A percentile compares a stretch with the other conserved stretches of the same genome.
phyloP scores from a whole-genome alignment of 2,329 filamentous ascomycete species.

The Didymellaceae sp. region DNA sequence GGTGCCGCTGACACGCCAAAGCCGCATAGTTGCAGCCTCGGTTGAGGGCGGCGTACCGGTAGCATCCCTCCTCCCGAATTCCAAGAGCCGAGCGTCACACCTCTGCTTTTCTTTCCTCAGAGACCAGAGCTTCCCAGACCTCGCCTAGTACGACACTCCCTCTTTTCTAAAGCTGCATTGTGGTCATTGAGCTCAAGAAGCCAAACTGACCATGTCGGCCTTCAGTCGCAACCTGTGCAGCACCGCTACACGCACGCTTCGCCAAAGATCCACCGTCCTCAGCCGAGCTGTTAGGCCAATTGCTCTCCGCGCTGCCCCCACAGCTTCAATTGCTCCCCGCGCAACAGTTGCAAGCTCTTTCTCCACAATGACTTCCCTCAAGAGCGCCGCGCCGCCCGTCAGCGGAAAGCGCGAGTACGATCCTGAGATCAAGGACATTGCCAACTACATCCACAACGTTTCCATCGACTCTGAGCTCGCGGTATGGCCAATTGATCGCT shows the following conservation, averaged over 20 bases:
- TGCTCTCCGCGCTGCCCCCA: slow-evolving; percentile 37
- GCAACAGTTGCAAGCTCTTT: slow-evolving; percentile 38
- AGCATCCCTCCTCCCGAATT: slow-evolving; percentile 33
- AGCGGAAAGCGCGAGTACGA: slow-evolving; percentile 69
- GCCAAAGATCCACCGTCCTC: slow-evolving; percentile 42
- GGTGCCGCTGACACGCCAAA: slow-evolving; percentile 19
- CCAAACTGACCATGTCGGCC: slow-evolving; percentile 51
- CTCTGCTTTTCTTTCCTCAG: slow-evolving; percentile 31
- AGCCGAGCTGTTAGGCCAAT: slow-evolving; percentile 48
- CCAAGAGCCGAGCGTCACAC: slow-evolving; percentile 33
- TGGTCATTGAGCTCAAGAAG: slow-evolving; percentile 42
- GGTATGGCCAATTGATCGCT: slow-evolving; percentile 62
- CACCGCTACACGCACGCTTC: slow-evolving; percentile 47
- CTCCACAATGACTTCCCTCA: slow-evolving; percentile 48
- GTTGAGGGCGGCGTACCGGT: slow-evolving; percentile 36
- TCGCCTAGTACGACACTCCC: slow-evolving; percentile 45
- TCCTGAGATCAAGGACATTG: slow-evolving; percentile 93
- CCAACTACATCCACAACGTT: slow-evolving; percentile 91
- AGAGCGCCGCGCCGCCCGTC: slow-evolving; percentile 42
- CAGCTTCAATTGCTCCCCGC: slow-evolving; percentile 31
- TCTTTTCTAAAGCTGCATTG: slow-evolving; percentile 40
- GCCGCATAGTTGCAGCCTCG: slow-evolving; percentile 34
- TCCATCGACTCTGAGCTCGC: slow-evolving; percentile 90
- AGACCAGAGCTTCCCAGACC: slow-evolving; percentile 28
- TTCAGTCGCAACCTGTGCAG: slow-evolving; percentile 52